Evolutionary conservation across 768 basidiomycete species (phyloP), one percentile per base, ranked within the genome.

Genomic region (Phlebiopsis flavidoalba): DNA sequence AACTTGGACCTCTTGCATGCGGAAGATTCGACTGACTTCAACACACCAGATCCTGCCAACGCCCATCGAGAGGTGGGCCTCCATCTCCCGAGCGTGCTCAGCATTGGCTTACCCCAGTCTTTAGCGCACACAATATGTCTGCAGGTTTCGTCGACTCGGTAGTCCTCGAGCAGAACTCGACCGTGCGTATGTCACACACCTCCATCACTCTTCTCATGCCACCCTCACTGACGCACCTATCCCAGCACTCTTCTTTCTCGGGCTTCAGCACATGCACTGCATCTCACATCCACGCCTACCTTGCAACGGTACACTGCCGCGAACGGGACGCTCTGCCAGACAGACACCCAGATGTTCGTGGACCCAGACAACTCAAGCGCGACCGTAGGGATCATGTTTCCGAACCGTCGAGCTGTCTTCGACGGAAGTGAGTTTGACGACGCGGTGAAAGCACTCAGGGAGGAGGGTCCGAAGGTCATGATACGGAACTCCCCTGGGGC

Each of bases 301-400:
- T 82, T 56, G 58, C 68, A 59, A 74, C 11, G 80, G 81, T 1
- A 73, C 69, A 1, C 65, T 81, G 1, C 81, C 81, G 2, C 56
- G 11, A 67, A 69, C 7, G 78, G 71, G 3, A 79, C 77, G 5
- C 66, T 79, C 4, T 82, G 81, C 60, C 58, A 74, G 2, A 21
- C 59, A 1, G 57, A 58, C 45, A 46, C 45, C 2, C 14, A 46
- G 45, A 46, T 46, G 15, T 46, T 46, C 45, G 45, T 15, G 45
- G 19, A 46, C 45, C 45, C 45, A 8, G 19, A 19, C 45, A 46
- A 46, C 45, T 46, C 45, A 2, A 46, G 45, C 8, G 45, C 45
- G 45, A 46, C 14, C 3, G 45, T 15, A 5, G 45, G 45, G 45
- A 19, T 49, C 48, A 21, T n/a, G 48, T 21, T 49, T 3, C 48